Conservation (phyloP, 2,329 filamentous ascomycete genomes). For the Penicillium vulpinum region DNA sequence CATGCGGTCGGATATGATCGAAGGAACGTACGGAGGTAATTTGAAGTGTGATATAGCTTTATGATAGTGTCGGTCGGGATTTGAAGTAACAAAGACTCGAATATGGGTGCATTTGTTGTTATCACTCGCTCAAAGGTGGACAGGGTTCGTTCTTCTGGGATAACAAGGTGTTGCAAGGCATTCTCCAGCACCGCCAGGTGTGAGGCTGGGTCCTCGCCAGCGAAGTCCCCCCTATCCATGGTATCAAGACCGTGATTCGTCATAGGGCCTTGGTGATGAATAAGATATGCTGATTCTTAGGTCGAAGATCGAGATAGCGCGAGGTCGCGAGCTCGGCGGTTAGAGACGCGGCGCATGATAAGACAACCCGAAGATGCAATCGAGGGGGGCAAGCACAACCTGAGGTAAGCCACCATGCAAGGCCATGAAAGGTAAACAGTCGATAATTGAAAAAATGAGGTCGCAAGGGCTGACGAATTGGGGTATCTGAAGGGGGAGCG, state of each 20-base stretch:
- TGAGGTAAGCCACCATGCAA: conserved; percentile 29
- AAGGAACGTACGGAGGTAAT: conserved; percentile 56
- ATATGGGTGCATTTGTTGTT: conserved; percentile 57
- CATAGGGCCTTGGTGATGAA: conserved; percentile 11
- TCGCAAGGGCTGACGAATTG: conserved; percentile 22
- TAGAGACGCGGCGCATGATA: conserved; percentile 37
- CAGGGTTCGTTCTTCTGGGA: conserved; percentile 33
- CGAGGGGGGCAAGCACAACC: conserved; percentile 26
- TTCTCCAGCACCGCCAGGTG: conserved; percentile 28
- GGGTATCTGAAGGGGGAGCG: conserved; percentile 19
- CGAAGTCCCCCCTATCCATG: conserved; percentile 11
- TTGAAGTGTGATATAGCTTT: conserved; percentile 59
- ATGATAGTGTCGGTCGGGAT: conserved; percentile 58
- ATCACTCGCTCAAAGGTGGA: conserved; percentile 57
- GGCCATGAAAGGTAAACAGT: conserved; percentile 26
- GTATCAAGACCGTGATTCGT: conserved; percentile 2
- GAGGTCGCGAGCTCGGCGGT: conserved; percentile 31
- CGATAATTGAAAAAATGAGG: conserved; percentile 22
- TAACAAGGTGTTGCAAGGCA: conserved; percentile 23
- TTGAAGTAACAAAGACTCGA: conserved; percentile 60
- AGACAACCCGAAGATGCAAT: conserved; percentile 22
- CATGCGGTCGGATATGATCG: conserved; percentile 60
- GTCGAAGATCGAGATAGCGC: conserved; percentile 27
- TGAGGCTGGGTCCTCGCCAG: conserved; percentile 11
- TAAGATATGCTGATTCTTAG: conserved; percentile 11